Conservation (phyloP, 139 green algal species). For the Diplosphaera chodatii region DNA sequence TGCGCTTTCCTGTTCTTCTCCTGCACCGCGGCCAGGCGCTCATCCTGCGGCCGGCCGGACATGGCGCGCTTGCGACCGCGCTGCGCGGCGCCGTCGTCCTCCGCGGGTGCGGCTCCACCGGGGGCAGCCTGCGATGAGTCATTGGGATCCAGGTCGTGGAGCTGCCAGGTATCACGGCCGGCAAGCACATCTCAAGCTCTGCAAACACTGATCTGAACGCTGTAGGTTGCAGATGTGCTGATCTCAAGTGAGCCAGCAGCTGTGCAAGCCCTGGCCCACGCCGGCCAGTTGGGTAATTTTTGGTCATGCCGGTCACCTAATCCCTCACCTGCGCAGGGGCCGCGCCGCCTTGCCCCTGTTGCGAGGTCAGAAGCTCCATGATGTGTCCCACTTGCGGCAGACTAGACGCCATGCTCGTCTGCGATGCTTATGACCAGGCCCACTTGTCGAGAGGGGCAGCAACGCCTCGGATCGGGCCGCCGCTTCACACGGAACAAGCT, state of each 20-base stretch:
- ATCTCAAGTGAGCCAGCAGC: too few relatives aligned
- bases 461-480: too few relatives aligned
- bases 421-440: too few relatives aligned
- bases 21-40: slow-evolving; percentile 19
- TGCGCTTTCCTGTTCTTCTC: slow-evolving; percentile 39
- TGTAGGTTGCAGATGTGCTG: too few relatives aligned
- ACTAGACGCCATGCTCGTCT: not conserved
- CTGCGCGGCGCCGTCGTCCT: not conserved
- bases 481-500: too few relatives aligned
- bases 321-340: not conserved
- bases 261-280: too few relatives aligned
- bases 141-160: not conserved
- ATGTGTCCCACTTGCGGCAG: not conserved
- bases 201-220: too few relatives aligned
- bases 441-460: too few relatives aligned
- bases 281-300: not conserved
- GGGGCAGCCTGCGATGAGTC: too few relatives aligned
- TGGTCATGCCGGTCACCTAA: not conserved
- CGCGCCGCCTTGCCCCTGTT: not conserved
- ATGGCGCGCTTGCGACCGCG: not conserved
- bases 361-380: not conserved
- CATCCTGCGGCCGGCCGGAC: not conserved
- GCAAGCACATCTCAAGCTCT: too few relatives aligned
- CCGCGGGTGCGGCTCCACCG: too few relatives aligned
- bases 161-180: not conserved